Base-by-base conservation (phyloP, 805 yeast species). In the Torulaspora maleeae region DNA sequence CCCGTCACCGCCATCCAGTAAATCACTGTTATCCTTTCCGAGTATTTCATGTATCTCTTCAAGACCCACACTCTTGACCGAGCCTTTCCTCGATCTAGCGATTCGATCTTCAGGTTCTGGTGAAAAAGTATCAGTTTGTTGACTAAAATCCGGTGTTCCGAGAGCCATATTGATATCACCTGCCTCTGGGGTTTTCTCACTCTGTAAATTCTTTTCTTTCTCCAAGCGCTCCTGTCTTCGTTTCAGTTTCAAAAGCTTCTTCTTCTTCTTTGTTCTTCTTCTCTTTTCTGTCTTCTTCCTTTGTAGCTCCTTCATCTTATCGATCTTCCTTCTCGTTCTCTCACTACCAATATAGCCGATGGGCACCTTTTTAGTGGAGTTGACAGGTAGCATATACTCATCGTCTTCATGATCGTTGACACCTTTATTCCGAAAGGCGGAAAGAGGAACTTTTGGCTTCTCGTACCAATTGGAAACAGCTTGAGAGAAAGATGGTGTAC, bases 381-480 rank as follows among this genome's bases (percentile, higher is more conserved):
- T 53, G 10, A 49, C 53, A 8, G 67, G 66, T 10, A 59, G 38
- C 54, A 63, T 54, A 36, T 51, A 61, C 43, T 63, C 64, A 40
- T 60, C 64, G 11, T 59, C 67, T 13, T 63, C 68, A 35, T 60
- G 53, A 28, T 60, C 52, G 24, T 64, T 59, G 9, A 78, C 65
- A 10, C 85, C 84, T 58, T 88, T 83, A 67, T 88, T 90, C 59
- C 98, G 73, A 64, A 91, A 91, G 1, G 97, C 97, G 2, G 95
- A 86, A 33, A 90, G 67, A 3, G 97, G 97, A 7, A 88, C 81
- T 44, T 74, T 74, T 60, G 75, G 77, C 59, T 66, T 66, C 20
- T 55, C 57, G 27, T 62, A 62, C 62, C 65, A 69, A 47, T 63
- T 74, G 41, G 68, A 53, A 37, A 62, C 50, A 56, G 68, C 61